Evolutionary conservation across 352 stramenopile species (phyloP).

Genomic region (Aphanomyces astaci): DNA sequence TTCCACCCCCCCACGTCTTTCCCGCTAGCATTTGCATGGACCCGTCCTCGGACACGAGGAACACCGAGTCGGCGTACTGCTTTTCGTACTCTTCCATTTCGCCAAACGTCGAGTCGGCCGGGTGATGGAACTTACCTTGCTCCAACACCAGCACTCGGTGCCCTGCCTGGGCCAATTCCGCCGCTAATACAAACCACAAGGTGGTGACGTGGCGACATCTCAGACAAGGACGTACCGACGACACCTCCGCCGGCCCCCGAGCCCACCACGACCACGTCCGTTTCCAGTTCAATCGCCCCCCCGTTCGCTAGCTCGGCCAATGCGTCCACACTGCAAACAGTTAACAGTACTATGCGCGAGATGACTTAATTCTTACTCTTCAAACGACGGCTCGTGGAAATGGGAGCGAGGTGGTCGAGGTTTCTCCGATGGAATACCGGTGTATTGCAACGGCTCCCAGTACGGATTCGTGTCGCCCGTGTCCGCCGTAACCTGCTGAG

Average conservation of each 20-base stretch:
- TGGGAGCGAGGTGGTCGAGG: not conserved
- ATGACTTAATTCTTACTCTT: conserved; percentile 7
- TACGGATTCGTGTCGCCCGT: conserved; percentile 16
- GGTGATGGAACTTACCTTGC: conserved; percentile 24
- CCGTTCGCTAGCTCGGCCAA: not conserved
- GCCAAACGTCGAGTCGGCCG: conserved; percentile 10
- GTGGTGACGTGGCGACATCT: not conserved
- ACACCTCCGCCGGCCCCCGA: conserved; percentile 17
- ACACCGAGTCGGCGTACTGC: conserved; percentile 23
- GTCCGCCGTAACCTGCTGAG: not conserved
- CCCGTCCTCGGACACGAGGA: conserved; percentile 26
- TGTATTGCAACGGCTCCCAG: conserved; percentile 14
- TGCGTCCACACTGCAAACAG: not conserved
- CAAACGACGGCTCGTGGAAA: not conserved
- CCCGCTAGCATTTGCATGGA: conserved; percentile 28
- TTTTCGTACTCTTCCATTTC: conserved; percentile 23
- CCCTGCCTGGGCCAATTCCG: conserved; percentile 24
- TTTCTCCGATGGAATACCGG: not conserved
- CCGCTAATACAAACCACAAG: not conserved
- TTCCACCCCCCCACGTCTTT: conserved; percentile 25
- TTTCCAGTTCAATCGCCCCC: conserved; percentile 12
- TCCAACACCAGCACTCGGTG: conserved; percentile 31
- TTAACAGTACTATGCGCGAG: not conserved
- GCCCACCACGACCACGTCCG: conserved; percentile 16
- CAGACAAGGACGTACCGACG: conserved; percentile 1